Conservation (phyloP, 441 rosid genomes). For the Aleurites moluccanus region DNA sequence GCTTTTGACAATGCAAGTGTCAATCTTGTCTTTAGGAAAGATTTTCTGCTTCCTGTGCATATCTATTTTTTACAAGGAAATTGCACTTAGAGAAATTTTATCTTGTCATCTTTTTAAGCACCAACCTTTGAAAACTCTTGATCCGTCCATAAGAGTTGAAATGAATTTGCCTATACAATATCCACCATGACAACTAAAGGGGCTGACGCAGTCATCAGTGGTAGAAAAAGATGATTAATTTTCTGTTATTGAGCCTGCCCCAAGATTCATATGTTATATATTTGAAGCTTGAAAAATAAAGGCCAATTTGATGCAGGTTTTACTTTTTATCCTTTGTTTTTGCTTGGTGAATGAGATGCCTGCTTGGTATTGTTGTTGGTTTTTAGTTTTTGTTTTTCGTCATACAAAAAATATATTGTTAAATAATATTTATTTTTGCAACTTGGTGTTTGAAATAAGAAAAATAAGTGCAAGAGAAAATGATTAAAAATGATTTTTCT, state of each 20-base stretch:
- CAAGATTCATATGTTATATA: too few relatives aligned
- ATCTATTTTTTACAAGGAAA: background rate
- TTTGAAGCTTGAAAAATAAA: background rate
- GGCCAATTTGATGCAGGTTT: background rate
- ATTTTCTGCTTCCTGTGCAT: background rate
- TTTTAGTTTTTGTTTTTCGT: too few relatives aligned
- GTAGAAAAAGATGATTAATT: too few relatives aligned
- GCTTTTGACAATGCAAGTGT: constrained; percentile 7
- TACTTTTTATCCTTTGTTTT: too few relatives aligned
- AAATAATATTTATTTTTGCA: too few relatives aligned
- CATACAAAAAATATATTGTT: too few relatives aligned
- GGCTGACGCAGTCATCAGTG: background rate
- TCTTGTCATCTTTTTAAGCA: background rate
- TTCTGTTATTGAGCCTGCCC: too few relatives aligned
- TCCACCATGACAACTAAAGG: background rate
- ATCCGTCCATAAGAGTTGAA: background rate
- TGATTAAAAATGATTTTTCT: too few relatives aligned
- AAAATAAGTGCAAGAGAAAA: too few relatives aligned
- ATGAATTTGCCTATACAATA: background rate
- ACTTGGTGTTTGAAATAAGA: too few relatives aligned
- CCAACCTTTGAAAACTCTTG: background rate
- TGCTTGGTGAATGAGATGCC: background rate
- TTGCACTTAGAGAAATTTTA: background rate
- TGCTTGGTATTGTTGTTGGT: too few relatives aligned
- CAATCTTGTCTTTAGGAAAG: background rate